Evolutionary conservation across 2,329 filamentous ascomycete genomes (phyloP), one percentile per base, ranked within the genome.

Genomic region (Monosporascus sp.): DNA sequence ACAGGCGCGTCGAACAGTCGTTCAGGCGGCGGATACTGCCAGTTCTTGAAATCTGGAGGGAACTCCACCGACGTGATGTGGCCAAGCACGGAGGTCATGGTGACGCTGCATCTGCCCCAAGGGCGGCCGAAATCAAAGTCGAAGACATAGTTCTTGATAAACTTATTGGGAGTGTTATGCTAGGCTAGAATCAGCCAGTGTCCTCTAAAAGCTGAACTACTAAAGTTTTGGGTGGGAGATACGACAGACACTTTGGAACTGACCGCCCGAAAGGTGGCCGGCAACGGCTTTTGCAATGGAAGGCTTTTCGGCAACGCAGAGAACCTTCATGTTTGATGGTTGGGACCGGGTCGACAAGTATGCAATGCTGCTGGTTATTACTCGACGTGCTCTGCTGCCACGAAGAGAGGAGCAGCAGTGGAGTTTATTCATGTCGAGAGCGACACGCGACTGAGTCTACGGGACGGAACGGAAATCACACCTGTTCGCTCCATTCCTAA

Each of bases 251-350:
- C 83, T 85, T 68, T 83, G 81, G 54, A 85, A 78, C 18, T 75
- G 74, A 47, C 90, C 89, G 48, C 94, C 93, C 34, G 88, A 89
- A 27, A 99, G 80, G 75, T 97, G 93, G 53, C 85, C 83, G 39
- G 94, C 90, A 48, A 99, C 93, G 38, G 93, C 91, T 72, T 94
- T 97, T 53, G 94, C 90, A 57, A 99, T 97, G 42, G 93, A 96
- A 37, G 91, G 91, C 79, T 99, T 92, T 71, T 92, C 88, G 55
- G 88, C 88, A 60, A 92, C 87, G 67, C 88, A 91, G 50, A 92
- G 75, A 54, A 90, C 60, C 62, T 68, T 79, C 72, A 82, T 82
- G 50, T 57, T 68, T 57, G 42, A 31, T 27, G 42, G n/a, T n/a
- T 17, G 24, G 6, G 65, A 55, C 45, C 63, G 61, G 20, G 42